Conservation (phyloP, 176 grass and related monocot genomes). For the Pontederia crassipes region DNA sequence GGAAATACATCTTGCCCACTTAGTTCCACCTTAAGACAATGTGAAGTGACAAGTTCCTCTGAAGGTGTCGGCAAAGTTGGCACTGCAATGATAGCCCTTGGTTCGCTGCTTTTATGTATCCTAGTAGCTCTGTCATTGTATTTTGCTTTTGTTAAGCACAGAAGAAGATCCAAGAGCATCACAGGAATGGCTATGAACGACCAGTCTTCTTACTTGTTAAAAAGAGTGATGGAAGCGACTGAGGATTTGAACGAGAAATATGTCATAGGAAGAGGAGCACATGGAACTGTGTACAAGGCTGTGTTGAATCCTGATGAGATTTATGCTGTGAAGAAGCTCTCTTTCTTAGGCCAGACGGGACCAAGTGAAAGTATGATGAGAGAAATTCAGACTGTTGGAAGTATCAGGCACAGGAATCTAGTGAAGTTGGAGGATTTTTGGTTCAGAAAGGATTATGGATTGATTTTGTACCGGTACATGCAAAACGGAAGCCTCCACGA, state of each 20-base stretch:
- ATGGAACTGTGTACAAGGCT: constrained; percentile 37
- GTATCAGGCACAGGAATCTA: constrained; percentile 68
- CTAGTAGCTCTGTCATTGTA: constrained; percentile 1
- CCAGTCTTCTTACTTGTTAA: constrained; percentile 30
- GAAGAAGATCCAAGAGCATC: constrained; percentile 30
- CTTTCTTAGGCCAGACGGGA: constrained; percentile 21
- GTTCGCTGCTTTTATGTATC: too few relatives aligned
- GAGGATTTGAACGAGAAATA: constrained; percentile 50
- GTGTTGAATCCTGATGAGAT: constrained; percentile 23
- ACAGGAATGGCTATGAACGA: constrained; percentile 31
- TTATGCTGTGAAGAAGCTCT: constrained; percentile 50
- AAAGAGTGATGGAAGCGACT: constrained; percentile 35
- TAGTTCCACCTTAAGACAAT: not conserved
- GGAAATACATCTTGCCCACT: not conserved
- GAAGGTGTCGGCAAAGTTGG: constrained; percentile 5
- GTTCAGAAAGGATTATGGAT: constrained; percentile 53
- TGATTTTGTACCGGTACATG: constrained; percentile 76
- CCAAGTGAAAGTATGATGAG: constrained; percentile 49
- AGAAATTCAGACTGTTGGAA: constrained; percentile 56
- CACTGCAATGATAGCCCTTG: constrained; percentile 7
- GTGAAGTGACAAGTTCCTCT: not conserved
- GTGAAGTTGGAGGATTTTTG: constrained; percentile 55
- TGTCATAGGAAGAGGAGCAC: constrained; percentile 42
- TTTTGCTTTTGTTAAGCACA: constrained; percentile 25
- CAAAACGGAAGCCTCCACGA: constrained; percentile 67